Base-by-base conservation (phyloP, 1,284 basidiomycete species). In the Rhodotorula mucilaginosa region DNA sequence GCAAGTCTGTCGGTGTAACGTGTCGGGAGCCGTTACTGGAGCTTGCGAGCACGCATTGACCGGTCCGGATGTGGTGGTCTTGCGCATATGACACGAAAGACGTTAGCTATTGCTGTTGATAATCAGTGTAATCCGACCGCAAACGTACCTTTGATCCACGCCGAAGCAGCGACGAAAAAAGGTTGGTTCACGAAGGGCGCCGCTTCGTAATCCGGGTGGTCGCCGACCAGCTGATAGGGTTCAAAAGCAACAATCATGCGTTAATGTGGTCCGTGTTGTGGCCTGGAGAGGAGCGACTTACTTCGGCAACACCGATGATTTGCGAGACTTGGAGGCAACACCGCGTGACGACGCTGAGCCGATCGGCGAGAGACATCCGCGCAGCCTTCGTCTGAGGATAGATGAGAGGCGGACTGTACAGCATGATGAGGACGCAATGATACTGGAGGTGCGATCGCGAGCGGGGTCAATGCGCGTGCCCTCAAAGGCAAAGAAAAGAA, bases 21-120 rank as follows among this genome's bases (percentile, higher is more conserved):
- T 44, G n/a, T 6, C n/a, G n/a, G 5, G 54, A n/a, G 7, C 44
- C 49, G 18, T 44, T 12, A 2, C 12, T 31, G 18, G 64, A 65
- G 26, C 46, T 58, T 2, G 44, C 64, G 29, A 65, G 48, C 12
- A 65, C 49, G 23, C 47, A 48, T 31, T 51, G 64, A 16, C 64
- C 64, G 47, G 64, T 65, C 5, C 64, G 54, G 29, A 65, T 65
- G 46, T 57, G 54, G 29, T 58, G 57, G 21, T 65, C 64, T 65
- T 5, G 15, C 2, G n/a, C 15, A 29, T 21, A 29, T 8, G 23
- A 26, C 26, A 26, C 26, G 52, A 56, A 23, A 21, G 5, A 54
- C 13, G 4, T 8, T 8, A 58, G 19, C 52, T 5, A 19, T 44
- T 44, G 39, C 39, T 44, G 39, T 13, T 44, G 39, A 2, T 12